phyloP scores from a whole-genome alignment of 139 green algal genomes.

The Closterium sp. region DNA sequence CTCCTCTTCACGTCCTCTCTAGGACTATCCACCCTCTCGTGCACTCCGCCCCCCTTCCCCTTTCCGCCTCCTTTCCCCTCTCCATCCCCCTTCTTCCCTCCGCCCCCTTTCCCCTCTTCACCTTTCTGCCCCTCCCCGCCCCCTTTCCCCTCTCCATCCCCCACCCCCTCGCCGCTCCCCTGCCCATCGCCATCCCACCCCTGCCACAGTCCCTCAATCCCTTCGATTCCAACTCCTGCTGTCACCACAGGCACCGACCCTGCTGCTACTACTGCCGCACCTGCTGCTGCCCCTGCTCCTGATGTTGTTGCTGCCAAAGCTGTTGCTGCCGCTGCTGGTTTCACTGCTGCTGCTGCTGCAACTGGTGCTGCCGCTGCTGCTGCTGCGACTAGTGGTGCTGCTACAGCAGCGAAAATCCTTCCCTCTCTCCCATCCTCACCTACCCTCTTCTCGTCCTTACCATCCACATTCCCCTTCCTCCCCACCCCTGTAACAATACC shows the following conservation, averaged over 20 bases:
- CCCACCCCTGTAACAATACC: no score
- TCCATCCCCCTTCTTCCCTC: not conserved
- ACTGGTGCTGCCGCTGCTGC: no score
- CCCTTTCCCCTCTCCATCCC: not conserved
- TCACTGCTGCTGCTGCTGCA: no score
- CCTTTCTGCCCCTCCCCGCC: not conserved
- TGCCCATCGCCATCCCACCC: not conserved
- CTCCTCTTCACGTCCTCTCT: not conserved
- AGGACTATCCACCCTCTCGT: not conserved
- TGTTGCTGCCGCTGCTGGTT: not conserved
- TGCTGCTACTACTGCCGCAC: no score
- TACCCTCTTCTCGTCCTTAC: not conserved
- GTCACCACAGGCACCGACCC: not conserved
- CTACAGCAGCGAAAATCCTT: not conserved
- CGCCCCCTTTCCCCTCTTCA: not conserved
- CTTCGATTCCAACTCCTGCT: not conserved
- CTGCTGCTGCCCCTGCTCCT: not conserved
- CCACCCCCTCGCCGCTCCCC: no score
- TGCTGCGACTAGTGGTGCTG: not conserved
- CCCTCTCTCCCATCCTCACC: not conserved
- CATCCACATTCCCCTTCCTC: no score
- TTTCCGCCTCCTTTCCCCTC: not conserved
- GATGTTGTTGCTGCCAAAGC: not conserved
- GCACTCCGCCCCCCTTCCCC: not conserved
- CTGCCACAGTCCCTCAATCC: not conserved